These are phyloP conservation scores for Endothia cerciana DNA, from an alignment of 2,329 filamentous ascomycete species.

Conservation along the genomic window DNA sequence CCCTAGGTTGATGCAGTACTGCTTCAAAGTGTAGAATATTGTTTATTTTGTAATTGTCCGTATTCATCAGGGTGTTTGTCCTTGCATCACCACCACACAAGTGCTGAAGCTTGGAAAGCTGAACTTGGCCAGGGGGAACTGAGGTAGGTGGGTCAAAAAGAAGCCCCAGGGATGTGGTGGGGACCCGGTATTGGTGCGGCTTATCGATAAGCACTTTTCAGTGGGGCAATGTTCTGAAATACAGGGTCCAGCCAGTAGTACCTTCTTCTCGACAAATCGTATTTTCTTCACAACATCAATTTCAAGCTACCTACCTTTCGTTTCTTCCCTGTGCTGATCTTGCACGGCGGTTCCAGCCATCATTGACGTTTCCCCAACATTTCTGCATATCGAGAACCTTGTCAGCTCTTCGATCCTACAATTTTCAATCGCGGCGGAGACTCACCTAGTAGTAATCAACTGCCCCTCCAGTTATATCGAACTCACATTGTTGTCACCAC, in stretches of 20 bases:
- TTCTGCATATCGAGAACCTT: background rate
- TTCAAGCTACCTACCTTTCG: background rate
- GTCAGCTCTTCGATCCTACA: background rate
- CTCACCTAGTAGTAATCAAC: background rate
- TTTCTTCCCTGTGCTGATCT: background rate
- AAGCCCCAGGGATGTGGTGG: background rate
- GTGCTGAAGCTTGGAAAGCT: too few relatives aligned
- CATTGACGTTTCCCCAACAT: background rate
- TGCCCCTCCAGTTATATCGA: background rate
- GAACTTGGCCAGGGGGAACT: too few relatives aligned
- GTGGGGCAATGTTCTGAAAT: conserved; percentile 17
- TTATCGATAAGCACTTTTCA: conserved; percentile 27
- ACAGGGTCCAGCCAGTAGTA: conserved; percentile 10
- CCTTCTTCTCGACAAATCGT: background rate
- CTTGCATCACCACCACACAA: too few relatives aligned
- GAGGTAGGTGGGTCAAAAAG: too few relatives aligned
- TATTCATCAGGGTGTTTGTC: background rate
- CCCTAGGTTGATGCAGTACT: too few relatives aligned
- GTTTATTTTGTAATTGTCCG: background rate
- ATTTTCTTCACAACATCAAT: background rate
- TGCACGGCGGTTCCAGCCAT: background rate
- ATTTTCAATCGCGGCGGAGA: background rate
- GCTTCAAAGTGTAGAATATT: background rate
- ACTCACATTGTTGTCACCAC: background rate
- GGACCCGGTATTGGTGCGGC: too few relatives aligned